A percentile compares a stretch with the other conserved stretches of the same genome.
These are phyloP conservation scores for Lasiodiplodia gonubiensis DNA, from an alignment of 2,329 filamentous ascomycete species.

Conservation along the genomic window DNA sequence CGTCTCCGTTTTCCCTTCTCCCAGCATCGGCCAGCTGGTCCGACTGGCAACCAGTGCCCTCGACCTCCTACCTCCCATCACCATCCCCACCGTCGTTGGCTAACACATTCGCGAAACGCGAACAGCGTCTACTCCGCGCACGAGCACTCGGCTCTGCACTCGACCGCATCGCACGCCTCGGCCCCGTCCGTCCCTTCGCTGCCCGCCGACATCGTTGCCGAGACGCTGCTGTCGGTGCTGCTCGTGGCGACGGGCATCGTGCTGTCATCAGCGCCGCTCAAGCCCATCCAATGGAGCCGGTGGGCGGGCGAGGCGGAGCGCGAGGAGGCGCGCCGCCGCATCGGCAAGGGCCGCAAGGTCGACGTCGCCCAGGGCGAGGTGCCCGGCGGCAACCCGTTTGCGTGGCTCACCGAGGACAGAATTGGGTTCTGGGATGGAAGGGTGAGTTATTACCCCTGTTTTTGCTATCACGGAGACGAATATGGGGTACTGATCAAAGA, in stretches of 20 bases:
- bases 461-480: neutral
- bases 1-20: slow-evolving; percentile 29
- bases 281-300: slow-evolving; percentile 81
- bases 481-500: neutral
- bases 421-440: slow-evolving; percentile 88
- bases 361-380: slow-evolving; percentile 42
- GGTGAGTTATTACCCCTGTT: slow-evolving; percentile 51
- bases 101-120: slow-evolving; percentile 3
- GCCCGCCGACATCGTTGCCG: slow-evolving; percentile 84
- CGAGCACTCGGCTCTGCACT: slow-evolving; percentile 80
- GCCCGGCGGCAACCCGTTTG: slow-evolving; percentile 73
- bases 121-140: slow-evolving; percentile 92
- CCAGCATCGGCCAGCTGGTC: neutral
- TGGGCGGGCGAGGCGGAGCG: slow-evolving; percentile 87
- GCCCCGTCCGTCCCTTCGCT: slow-evolving; percentile 53
- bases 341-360: slow-evolving; percentile 55
- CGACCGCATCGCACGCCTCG: slow-evolving; percentile 41
- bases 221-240: slow-evolving; percentile 80
- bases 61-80: neutral
- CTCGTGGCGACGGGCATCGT: slow-evolving; percentile 86
- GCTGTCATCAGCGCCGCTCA: slow-evolving; percentile 74
- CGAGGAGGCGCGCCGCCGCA: slow-evolving; percentile 74
- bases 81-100: neutral
- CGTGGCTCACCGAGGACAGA: slow-evolving; percentile 73
- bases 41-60: neutral